Percentiles rank a stretch among this genome's conserved stretches.
phyloP scores from a whole-genome alignment of 1,284 basidiomycete genomes.

The Porodaedalea pini region DNA sequence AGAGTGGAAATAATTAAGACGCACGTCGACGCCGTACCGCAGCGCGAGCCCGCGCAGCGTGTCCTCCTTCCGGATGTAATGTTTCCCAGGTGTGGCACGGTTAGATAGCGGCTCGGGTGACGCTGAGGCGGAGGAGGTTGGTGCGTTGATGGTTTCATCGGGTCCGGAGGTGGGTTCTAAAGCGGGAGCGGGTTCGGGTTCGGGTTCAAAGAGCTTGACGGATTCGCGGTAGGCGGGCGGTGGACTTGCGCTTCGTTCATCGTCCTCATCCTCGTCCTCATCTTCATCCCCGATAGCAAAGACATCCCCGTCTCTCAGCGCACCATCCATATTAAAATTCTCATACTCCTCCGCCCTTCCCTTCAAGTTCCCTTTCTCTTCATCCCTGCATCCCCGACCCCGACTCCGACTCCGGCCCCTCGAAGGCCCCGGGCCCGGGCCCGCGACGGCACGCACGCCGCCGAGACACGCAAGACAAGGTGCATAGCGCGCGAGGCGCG shows the following conservation, averaged over 20 bases:
- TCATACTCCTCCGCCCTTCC: not conserved
- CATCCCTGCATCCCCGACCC: too few relatives aligned
- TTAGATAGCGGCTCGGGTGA: not conserved
- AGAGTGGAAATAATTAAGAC: too few relatives aligned
- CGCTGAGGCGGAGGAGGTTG: not conserved
- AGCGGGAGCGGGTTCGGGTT: not conserved
- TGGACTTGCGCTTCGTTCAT: too few relatives aligned
- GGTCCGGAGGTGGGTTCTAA: not conserved
- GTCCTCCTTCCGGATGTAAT: slow-evolving; percentile 58
- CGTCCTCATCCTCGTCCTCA: not conserved
- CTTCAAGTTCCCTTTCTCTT: slow-evolving; percentile 10
- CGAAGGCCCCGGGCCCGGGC: slow-evolving; percentile 18
- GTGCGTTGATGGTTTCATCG: not conserved
- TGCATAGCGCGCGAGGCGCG: slow-evolving; percentile 56
- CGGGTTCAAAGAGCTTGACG: too few relatives aligned
- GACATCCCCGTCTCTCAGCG: slow-evolving; percentile 52
- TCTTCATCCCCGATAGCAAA: slow-evolving; percentile 39
- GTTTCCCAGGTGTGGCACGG: slow-evolving; percentile 30
- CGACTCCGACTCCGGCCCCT: not conserved
- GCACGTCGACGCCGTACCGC: slow-evolving; percentile 56
- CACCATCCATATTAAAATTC: slow-evolving; percentile 48
- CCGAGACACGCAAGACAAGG: slow-evolving; percentile 63
- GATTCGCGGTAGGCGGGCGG: too few relatives aligned
- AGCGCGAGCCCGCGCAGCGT: slow-evolving; percentile 66
- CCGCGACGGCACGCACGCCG: slow-evolving; percentile 46